Conservation (phyloP, 306 rosid species). For the Casuarina cunninghamiana region DNA sequence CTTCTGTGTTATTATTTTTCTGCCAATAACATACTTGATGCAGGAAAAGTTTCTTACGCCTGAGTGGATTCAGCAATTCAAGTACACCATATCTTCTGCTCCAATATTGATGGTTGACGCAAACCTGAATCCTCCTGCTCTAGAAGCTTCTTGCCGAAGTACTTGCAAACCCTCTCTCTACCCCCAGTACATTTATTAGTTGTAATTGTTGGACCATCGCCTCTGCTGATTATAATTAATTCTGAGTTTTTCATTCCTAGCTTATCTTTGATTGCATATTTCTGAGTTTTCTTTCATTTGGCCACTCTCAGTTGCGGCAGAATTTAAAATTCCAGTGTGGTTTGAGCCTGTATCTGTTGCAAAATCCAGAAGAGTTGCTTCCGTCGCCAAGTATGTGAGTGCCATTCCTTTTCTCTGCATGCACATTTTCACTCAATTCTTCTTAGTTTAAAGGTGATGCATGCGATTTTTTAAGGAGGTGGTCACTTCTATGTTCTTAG, state of each 20-base stretch:
- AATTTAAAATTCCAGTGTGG: slow-evolving; percentile 68
- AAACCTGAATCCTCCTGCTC: slow-evolving; percentile 63
- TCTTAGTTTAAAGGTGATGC: slow-evolving; percentile 9
- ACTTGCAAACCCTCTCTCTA: slow-evolving; percentile 26
- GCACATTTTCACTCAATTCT: slow-evolving; percentile 8
- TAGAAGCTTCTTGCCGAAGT: slow-evolving; percentile 74
- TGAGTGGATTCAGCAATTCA: slow-evolving; percentile 69
- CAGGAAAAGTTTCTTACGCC: slow-evolving; percentile 83
- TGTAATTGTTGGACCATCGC: neutral
- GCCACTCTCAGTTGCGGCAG: slow-evolving; percentile 61
- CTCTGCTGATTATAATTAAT: neutral
- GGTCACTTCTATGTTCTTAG: slow-evolving; percentile 10
- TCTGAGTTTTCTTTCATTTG: slow-evolving; percentile 24
- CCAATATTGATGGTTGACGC: slow-evolving; percentile 84
- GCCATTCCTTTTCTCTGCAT: slow-evolving; percentile 24
- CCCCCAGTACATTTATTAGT: neutral
- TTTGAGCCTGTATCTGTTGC: slow-evolving; percentile 94
- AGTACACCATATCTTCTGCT: slow-evolving; percentile 50
- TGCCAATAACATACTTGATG: slow-evolving; percentile 13
- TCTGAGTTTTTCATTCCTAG: neutral
- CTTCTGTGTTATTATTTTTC: slow-evolving; percentile 18
- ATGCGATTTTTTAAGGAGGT: slow-evolving; percentile 20
- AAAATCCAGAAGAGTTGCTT: slow-evolving; percentile 74
- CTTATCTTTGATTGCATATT: slow-evolving; percentile 1
- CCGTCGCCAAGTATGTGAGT: slow-evolving; percentile 81